Evolutionary conservation across 176 grass and related monocot genomes (phyloP).

Genomic region (Thalia dealbata): DNA sequence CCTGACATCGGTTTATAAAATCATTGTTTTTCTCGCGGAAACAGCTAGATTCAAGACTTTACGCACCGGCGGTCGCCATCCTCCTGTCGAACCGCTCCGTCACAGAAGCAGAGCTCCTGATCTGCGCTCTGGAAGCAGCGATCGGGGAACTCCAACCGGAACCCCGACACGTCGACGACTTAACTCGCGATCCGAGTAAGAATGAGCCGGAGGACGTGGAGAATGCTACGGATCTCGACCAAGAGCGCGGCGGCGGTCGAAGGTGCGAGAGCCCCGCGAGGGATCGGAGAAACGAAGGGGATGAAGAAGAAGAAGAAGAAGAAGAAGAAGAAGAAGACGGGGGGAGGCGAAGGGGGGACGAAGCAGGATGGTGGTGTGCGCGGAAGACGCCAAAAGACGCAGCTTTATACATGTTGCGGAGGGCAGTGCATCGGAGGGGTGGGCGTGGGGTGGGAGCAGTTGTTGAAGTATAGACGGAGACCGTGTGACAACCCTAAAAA

Average conservation of each 20-base stretch:
- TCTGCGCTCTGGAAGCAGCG: constrained; percentile 21
- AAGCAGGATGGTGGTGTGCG: constrained; percentile 1
- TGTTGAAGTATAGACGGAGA: not conserved
- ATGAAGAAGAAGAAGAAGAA: not conserved
- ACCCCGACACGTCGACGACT: not conserved
- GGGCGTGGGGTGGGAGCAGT: not conserved
- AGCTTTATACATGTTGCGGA: constrained; percentile 63
- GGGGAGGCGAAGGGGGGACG: not conserved
- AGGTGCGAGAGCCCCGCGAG: not conserved
- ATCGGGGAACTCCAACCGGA: constrained; percentile 7
- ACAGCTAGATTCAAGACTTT: not conserved
- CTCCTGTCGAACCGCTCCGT: constrained; percentile 47
- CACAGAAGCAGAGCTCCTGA: constrained; percentile 29
- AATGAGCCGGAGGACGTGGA: not conserved
- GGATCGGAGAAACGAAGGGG: not conserved
- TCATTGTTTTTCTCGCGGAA: not conserved
- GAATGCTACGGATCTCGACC: not conserved
- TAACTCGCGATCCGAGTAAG: constrained; percentile 13
- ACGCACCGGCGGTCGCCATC: constrained; percentile 57
- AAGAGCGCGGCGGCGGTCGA: not conserved
- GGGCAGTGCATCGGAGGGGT: not conserved
- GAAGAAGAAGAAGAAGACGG: too few species aligned
- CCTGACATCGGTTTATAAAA: not conserved
- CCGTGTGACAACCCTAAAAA: not conserved
- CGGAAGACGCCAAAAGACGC: constrained; percentile 40